Base-by-base conservation (phyloP, 106 monocot species). In the Ottelia alismoides region DNA sequence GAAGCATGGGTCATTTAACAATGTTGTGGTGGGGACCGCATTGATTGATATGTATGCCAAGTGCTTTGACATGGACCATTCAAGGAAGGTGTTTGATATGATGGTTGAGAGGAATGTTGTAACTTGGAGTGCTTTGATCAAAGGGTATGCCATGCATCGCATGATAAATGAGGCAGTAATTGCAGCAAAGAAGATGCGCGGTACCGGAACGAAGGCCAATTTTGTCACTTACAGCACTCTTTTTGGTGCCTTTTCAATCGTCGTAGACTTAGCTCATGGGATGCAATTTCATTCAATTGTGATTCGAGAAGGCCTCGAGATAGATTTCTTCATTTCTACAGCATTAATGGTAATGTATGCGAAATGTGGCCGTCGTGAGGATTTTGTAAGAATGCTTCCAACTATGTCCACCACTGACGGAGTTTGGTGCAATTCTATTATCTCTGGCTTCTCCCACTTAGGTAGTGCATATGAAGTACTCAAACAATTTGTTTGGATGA, bases 301-400 rank as follows among this genome's bases (percentile, higher is more conserved):
- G 56, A 40, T 74, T 4, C 40, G 45, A 46, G 62, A 70, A 47
- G 79, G 79, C 2, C 31, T 74, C 0, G 66, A 70, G 29, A 47
- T 25, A 12, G 57, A 74, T 52, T 58, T 27, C 2, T 79, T 58
- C 32, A 55, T 79, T 23, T 31, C 54, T 1, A 58, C 55, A 1
- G 45, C 79, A 0, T 62, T 79, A 2, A 7, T 62, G 35, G 71
- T 57, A 4, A 70, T 79, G 79, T 79, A 79, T 56, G 74, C 79
- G 19, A 79, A 58, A 54, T 79, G 74, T 59, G 79, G 70, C 7
- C 66, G 64, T 11, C 50, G n/a, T n/a, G 69, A 65, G 11, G 72
- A 76, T 56, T 76, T 76, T 47, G 30, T 45, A 14, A 80, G 65
- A 20, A 19, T 63, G 5, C 52, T 23, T 24, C 16, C 11, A 1